phyloP scores from a whole-genome alignment of 345 rosid species.

The Eucalyptus brandiana region DNA sequence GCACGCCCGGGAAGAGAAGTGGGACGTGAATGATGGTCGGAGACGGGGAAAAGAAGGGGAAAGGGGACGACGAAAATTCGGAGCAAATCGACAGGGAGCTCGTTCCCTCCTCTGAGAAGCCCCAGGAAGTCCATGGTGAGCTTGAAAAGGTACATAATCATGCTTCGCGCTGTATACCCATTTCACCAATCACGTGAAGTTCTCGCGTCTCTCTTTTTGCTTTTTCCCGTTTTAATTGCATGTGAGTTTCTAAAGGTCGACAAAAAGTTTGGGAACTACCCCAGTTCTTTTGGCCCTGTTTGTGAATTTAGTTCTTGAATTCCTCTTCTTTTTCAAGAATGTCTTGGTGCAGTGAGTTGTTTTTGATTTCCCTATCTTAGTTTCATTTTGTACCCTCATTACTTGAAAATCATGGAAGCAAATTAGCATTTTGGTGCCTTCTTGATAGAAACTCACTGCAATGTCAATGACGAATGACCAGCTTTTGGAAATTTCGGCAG shows the following conservation, averaged over 20 bases:
- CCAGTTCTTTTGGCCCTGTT: too few relatives aligned
- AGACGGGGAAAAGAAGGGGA: conserved; percentile 69
- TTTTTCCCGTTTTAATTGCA: not conserved
- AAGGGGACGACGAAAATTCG: not conserved
- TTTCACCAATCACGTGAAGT: not conserved
- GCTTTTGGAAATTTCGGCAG: not conserved
- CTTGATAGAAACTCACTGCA: not conserved
- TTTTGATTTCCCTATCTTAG: too few relatives aligned
- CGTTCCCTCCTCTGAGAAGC: conserved; percentile 77
- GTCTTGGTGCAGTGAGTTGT: not conserved
- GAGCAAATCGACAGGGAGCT: conserved; percentile 61
- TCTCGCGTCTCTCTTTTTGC: not conserved
- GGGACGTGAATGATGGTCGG: conserved; percentile 38
- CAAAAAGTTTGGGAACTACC: fast-evolving
- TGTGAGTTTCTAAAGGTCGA: not conserved
- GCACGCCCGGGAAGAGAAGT: not conserved
- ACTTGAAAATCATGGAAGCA: not conserved
- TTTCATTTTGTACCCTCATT: not conserved
- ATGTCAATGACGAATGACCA: not conserved
- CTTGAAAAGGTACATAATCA: conserved; percentile 53
- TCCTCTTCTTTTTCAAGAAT: too few relatives aligned
- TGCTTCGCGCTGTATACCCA: not conserved
- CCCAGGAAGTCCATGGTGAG: conserved; percentile 77
- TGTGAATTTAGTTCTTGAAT: too few relatives aligned
- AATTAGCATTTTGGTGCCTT: not conserved